Base-by-base conservation (phyloP, 495 filamentous ascomycete species). In the Xanthoparmelia taractica region DNA sequence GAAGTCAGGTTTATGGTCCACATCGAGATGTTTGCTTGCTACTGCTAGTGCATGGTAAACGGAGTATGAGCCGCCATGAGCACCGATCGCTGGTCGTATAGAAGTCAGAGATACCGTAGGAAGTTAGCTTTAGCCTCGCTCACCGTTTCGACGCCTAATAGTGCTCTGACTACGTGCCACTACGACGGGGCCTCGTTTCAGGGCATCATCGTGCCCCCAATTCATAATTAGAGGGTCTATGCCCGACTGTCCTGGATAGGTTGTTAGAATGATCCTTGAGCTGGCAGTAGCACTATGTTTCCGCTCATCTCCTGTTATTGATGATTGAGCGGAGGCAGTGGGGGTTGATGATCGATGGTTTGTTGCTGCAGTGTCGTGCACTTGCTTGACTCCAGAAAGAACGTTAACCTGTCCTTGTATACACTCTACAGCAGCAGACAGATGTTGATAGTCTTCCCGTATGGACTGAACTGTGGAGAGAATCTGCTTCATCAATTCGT, bases 31-130 rank as follows among this genome's bases (percentile, higher is more conserved):
- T 66, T 92, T 92, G 67, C 89, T 91, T 29, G 94, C 94, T 65
- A 98, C 82, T 45, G 94, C 94, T 54, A 98, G 80, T 31, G 94
- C 94, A 72, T 96, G 91, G 75, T 98, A 98, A 69, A 97, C 91
- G 68, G 89, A 90, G 69, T 98, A 98, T n/a, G 92, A 96, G 48
- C 94, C 94, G 50, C 94, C 93, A 70, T 98, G 94, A 60, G 94
- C 94, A 62, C 87, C 87, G 64, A 85, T 81, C 56, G 82, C 80
- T 82, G 57, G 60, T 60, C 18, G 34, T 29, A 63, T 48, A 57
- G 60, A 29, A 57, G 60, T 68, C 41, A 68, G 57, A 65, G 57
- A 64, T 59, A 70, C 41, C 6, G 12, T 15, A 27, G 20, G 25
- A n/a, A 31, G 34, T 27, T 33, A 12, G 4, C 37, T 11, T 31